Evolutionary conservation across 495 filamentous ascomycete genomes (phyloP), one percentile per base, ranked within the genome.

Genomic region (Cenococcum geophilum): DNA sequence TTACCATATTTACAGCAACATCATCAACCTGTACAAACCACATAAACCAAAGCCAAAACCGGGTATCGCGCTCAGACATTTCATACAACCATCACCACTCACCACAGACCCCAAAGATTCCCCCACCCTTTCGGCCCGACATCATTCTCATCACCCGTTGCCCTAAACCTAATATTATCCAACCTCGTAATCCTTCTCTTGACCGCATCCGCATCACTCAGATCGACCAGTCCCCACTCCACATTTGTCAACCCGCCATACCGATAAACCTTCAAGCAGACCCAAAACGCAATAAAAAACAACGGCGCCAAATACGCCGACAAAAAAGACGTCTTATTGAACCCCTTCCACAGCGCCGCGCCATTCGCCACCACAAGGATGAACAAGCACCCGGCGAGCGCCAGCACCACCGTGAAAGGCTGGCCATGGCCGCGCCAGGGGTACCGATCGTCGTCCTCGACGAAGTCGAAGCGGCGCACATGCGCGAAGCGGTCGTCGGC

Each of bases 391-490:
- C 72, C 76, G 0, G 49, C 25, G 0, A 79, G 49, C 0, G 76
- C 73, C 0, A 73, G 9, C 45, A 76, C 76, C n/a, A 72, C 72
- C 0, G 72, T 64, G 1, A 76, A 14, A 0, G 77, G 76, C 55
- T 79, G 77, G 0, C 72, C 74, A 43, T 78, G 73, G 51, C 71
- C 72, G 50, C 71, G 70, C 52, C 75, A 79, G 0, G 77, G 76
- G 47, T 79, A 79, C 57, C 72, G 62, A 43, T 73, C 62, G 34
- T 68, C 62, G 12, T 64, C 61, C 25, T 61, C 68, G 40, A 16
- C 40, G 11, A 16, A 45, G 11, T 16, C 14, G 11, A 45, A 45
- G 2, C 40, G 40, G 4, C 40, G 40, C 14, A 45, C 40, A 18
- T 45, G 40, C 14, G 58, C 61, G 54, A 52, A 56, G 55, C 49